A percentile compares a stretch with the other conserved stretches of the same genome.
Evolutionary conservation across 2,329 filamentous ascomycete species (phyloP).

Genomic region (Calonectria hongkongensis): DNA sequence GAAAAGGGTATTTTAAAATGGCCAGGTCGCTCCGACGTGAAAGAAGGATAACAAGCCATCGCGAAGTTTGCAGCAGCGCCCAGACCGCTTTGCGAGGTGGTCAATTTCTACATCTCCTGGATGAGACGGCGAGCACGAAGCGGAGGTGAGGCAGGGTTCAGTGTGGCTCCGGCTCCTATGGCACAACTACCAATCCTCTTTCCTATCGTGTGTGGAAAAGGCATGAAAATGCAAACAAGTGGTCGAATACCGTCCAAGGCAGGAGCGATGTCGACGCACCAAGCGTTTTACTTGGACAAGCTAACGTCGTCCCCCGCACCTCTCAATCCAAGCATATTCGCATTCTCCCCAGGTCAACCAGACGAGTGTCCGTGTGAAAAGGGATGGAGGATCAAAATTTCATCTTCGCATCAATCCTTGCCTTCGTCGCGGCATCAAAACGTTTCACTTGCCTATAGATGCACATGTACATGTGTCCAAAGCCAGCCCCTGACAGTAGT

Average conservation of each 20-base stretch:
- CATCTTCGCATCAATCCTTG: background rate
- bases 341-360: slow-evolving; percentile 1
- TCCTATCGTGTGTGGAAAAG: slow-evolving; percentile 1
- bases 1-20: slow-evolving; percentile 21
- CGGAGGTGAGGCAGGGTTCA: background rate
- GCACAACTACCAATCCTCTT: slow-evolving; percentile 8
- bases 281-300: slow-evolving; percentile 11
- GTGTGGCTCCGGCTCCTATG: slow-evolving; percentile 1
- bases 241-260: background rate
- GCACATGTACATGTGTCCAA: background rate
- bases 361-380: background rate
- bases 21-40: background rate
- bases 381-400: slow-evolving; percentile 14
- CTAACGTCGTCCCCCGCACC: slow-evolving; percentile 7
- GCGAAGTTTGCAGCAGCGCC: background rate
- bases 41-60: slow-evolving; percentile 5
- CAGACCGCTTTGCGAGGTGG: slow-evolving; percentile 6
- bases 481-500: background rate
- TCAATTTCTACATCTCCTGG: background rate
- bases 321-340: slow-evolving; percentile 10
- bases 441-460: slow-evolving; percentile 18
- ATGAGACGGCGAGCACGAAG: background rate
- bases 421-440: background rate
- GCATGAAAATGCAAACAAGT: slow-evolving; percentile 15
- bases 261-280: slow-evolving; percentile 5